Evolutionary conservation across 1,284 basidiomycete genomes (phyloP).

Genomic region (Xerocomus minutiporus): DNA sequence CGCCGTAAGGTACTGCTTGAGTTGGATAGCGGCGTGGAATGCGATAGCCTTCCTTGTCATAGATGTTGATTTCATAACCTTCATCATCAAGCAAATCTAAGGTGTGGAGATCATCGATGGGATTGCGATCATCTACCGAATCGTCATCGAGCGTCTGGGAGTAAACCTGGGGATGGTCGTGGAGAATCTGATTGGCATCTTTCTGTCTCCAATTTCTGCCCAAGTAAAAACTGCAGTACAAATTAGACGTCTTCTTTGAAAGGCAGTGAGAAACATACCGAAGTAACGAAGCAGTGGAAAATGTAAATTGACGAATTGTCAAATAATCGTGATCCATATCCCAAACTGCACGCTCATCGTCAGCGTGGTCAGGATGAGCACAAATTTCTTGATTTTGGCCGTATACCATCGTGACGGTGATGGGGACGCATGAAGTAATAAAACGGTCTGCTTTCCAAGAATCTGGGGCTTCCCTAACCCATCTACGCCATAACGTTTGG

Average conservation of each 20-base stretch:
- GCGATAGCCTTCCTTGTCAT: neutral
- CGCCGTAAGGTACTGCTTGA: neutral
- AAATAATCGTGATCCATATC: neutral
- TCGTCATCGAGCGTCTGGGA: neutral
- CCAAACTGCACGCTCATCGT: neutral
- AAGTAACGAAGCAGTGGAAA: neutral
- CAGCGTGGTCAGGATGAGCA: neutral
- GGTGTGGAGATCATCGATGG: neutral
- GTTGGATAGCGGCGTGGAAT: neutral
- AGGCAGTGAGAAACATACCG: neutral
- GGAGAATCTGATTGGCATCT: too few species aligned
- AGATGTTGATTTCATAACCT: neutral
- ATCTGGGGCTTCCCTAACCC: neutral
- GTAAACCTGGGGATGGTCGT: neutral
- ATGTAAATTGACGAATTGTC: neutral
- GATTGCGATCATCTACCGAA: neutral
- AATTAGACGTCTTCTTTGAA: too few species aligned
- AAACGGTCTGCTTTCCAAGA: neutral
- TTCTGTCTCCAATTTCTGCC: too few species aligned
- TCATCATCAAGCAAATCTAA: neutral
- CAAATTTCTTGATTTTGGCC: neutral
- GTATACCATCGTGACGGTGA: neutral
- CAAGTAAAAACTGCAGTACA: too few species aligned
- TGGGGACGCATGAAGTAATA: neutral
- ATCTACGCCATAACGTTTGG: neutral